A percentile compares a stretch with the other conserved stretches of the same genome.
phyloP scores from a whole-genome alignment of 2,329 filamentous ascomycete species.

The Xenoacremonium recifei region DNA sequence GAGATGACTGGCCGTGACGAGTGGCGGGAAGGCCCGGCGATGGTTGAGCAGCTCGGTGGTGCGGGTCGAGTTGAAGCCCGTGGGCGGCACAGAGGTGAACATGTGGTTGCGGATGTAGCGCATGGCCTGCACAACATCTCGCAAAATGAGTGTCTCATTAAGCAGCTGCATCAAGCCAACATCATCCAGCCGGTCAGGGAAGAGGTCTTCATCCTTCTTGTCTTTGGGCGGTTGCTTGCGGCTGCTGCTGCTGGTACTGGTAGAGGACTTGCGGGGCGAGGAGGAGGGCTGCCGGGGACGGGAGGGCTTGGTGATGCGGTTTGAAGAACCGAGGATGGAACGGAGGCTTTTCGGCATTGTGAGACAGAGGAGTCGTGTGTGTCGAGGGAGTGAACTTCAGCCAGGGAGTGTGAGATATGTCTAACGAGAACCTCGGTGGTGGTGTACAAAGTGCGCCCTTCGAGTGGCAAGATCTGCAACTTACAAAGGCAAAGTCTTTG shows the following conservation, averaged over 20 bases:
- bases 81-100: slow-evolving; percentile 62
- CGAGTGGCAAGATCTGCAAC: too few species aligned
- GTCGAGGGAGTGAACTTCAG: too few species aligned
- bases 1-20: slow-evolving; percentile 66
- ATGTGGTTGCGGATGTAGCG: slow-evolving; percentile 59
- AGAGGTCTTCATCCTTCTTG: slow-evolving; percentile 28
- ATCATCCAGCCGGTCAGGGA: slow-evolving; percentile 56
- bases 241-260: too few species aligned
- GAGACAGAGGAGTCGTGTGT: too few species aligned
- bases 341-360: slow-evolving; percentile 34
- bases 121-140: slow-evolving; percentile 65
- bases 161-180: slow-evolving; percentile 55
- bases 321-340: slow-evolving; percentile 37
- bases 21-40: slow-evolving; percentile 56
- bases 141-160: slow-evolving; percentile 53
- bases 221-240: slow-evolving; percentile 23
- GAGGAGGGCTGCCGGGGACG: slow-evolving; percentile 15
- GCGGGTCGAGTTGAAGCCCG: slow-evolving; percentile 63
- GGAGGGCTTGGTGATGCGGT: slow-evolving; percentile 33
- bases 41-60: slow-evolving; percentile 64
- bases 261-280: too few species aligned
- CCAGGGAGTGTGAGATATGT: too few species aligned
- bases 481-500: too few species aligned
- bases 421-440: too few species aligned
- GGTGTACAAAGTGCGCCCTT: too few species aligned